Conservation (phyloP, 2,329 filamentous ascomycete genomes). For the Coniochaeta prunicola region DNA sequence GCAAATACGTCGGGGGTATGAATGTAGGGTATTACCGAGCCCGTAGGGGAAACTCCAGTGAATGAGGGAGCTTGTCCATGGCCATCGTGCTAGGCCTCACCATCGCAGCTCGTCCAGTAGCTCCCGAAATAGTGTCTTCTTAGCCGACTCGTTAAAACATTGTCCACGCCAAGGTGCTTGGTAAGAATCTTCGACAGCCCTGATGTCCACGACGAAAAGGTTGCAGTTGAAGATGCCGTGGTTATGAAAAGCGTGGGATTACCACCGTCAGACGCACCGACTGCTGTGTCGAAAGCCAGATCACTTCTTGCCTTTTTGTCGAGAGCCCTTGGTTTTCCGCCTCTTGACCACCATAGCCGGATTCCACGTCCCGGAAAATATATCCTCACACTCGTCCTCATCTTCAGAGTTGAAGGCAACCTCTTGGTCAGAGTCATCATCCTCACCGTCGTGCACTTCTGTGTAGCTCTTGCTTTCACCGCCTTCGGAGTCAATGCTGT, state of each 20-base stretch:
- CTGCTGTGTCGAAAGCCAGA: neutral
- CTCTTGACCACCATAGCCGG: slow-evolving; percentile 40
- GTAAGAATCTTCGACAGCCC: too few relatives aligned
- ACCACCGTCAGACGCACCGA: neutral
- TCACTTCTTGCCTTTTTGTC: neutral
- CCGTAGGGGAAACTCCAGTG: too few relatives aligned
- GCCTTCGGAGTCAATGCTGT: slow-evolving; percentile 3
- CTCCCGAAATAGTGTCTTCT: too few relatives aligned
- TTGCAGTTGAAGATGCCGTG: neutral
- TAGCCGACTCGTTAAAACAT: too few relatives aligned
- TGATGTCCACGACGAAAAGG: neutral
- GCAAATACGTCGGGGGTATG: neutral
- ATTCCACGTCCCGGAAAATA: slow-evolving; percentile 58
- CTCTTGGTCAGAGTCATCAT: slow-evolving; percentile 10
- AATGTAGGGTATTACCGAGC: too few relatives aligned
- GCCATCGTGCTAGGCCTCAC: too few relatives aligned
- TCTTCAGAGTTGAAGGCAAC: slow-evolving; percentile 54
- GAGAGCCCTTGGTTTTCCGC: slow-evolving; percentile 28
- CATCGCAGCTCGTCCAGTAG: too few relatives aligned
- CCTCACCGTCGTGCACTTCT: slow-evolving; percentile 6
- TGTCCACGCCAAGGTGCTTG: too few relatives aligned
- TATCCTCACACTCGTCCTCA: slow-evolving; percentile 59
- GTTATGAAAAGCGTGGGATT: neutral
- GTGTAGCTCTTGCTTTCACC: slow-evolving; percentile 9
- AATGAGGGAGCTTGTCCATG: too few relatives aligned